Percentiles rank a stretch among this genome's conserved stretches.
Conservation (phyloP, 805 yeast genomes). For the Ogataea paraovalis region DNA sequence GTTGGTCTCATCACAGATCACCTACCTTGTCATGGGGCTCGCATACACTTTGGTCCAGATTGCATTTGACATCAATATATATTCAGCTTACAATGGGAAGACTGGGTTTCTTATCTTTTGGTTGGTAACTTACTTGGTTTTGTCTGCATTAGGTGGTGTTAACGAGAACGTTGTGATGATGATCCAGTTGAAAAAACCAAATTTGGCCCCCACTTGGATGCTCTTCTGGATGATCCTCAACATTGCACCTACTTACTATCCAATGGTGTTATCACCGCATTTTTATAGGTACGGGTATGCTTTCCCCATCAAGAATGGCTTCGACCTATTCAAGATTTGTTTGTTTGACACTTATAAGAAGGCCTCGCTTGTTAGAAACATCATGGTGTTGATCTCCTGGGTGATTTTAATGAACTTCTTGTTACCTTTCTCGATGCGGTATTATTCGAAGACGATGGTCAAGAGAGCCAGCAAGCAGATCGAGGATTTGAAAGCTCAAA, state of each 20-base stretch:
- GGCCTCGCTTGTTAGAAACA: constrained; percentile 55
- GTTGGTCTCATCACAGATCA: constrained; percentile 42
- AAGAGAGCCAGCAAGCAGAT: constrained; percentile 12
- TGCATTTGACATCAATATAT: constrained; percentile 60
- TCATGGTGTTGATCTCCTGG: constrained; percentile 59
- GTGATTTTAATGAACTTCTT: constrained; percentile 42
- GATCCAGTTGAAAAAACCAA: constrained; percentile 48
- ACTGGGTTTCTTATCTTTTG: constrained; percentile 69
- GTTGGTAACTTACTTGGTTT: constrained; percentile 57
- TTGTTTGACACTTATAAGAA: constrained; percentile 50
- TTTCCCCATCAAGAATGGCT: constrained; percentile 60
- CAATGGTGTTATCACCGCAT: constrained; percentile 47
- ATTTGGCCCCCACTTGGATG: constrained; percentile 62
- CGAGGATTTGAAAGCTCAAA: constrained; percentile 12
- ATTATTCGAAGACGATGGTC: constrained; percentile 12
- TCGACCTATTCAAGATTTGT: constrained; percentile 52
- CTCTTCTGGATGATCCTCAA: constrained; percentile 64
- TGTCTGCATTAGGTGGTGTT: constrained; percentile 67
- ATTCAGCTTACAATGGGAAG: constrained; percentile 48
- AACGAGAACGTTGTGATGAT: constrained; percentile 59
- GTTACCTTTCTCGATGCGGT: constrained; percentile 35
- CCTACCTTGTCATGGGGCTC: constrained; percentile 51
- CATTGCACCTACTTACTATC: constrained; percentile 59
- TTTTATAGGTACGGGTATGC: constrained; percentile 66
- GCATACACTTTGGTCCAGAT: constrained; percentile 57